Evolutionary conservation across 2,329 filamentous ascomycete species (phyloP).

Genomic region (Trichoderma sp.): DNA sequence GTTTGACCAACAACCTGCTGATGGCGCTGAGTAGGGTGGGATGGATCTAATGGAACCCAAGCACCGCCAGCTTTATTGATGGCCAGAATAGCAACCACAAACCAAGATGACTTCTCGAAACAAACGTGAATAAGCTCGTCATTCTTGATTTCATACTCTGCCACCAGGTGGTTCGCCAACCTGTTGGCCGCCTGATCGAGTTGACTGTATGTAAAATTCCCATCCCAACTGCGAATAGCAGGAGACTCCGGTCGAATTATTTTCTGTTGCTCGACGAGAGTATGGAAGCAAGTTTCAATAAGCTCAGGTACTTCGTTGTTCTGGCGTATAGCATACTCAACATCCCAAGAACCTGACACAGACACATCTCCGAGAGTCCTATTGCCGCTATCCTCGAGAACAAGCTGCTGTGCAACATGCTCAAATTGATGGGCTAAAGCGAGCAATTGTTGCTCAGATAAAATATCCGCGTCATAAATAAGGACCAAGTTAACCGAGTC

Average conservation of each 20-base stretch:
- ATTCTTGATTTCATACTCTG: neutral
- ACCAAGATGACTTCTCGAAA: slow-evolving; percentile 17
- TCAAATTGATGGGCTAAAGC: slow-evolving; percentile 12
- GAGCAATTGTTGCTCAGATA: neutral
- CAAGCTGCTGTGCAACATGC: slow-evolving; percentile 14
- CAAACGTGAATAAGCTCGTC: slow-evolving; percentile 16
- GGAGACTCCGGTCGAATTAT: neutral
- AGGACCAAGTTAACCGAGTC: slow-evolving; percentile 1
- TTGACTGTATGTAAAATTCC: neutral
- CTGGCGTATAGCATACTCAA: neutral
- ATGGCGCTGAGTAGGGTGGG: slow-evolving; percentile 10
- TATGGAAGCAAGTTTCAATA: slow-evolving; percentile 6
- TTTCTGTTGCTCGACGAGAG: slow-evolving; percentile 1
- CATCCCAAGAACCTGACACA: slow-evolving; percentile 2
- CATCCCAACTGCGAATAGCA: slow-evolving; percentile 1
- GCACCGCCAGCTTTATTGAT: slow-evolving; percentile 17
- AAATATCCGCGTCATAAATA: neutral
- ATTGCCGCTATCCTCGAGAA: neutral
- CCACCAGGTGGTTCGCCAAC: slow-evolving; percentile 6
- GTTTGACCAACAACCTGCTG: slow-evolving; percentile 11
- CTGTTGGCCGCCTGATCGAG: slow-evolving; percentile 8
- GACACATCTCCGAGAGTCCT: neutral
- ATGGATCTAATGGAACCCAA: slow-evolving; percentile 15
- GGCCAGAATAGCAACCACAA: slow-evolving; percentile 10
- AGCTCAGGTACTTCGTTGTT: slow-evolving; percentile 4